phyloP scores from a whole-genome alignment of 73 alveolate species.

The Symbiodinium pilosum region DNA sequence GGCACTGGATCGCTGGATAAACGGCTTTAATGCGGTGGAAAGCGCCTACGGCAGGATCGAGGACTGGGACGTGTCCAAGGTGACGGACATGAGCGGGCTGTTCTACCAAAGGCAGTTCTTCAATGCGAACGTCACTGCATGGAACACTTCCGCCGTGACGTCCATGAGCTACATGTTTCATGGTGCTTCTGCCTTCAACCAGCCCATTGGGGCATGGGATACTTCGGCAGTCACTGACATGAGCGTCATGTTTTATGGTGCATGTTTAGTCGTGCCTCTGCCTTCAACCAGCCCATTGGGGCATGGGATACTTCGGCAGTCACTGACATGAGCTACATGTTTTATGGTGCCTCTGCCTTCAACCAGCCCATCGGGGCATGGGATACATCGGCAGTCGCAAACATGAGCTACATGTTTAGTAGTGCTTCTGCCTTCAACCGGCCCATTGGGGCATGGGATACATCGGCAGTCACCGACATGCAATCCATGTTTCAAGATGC shows the following conservation, averaged over 20 bases:
- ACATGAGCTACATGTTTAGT: background rate
- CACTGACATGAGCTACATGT: background rate
- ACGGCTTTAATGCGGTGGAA: no score
- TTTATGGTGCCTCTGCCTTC: background rate
- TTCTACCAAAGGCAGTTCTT: no score
- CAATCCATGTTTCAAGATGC: background rate
- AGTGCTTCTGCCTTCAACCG: constrained; percentile 9
- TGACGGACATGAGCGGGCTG: no score
- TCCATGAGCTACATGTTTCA: background rate
- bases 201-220: background rate
- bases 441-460: background rate
- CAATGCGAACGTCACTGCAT: background rate
- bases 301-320: background rate
- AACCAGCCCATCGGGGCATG: constrained; percentile 17
- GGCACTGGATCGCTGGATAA: no score
- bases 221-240: background rate
- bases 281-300: constrained; percentile 19
- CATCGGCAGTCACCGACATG: background rate
- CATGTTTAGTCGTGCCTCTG: background rate
- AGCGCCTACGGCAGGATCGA: no score
- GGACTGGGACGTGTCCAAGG: no score
- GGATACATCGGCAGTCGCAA: background rate
- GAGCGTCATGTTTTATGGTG: background rate
- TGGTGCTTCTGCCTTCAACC: background rate
- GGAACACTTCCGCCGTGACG: background rate